Evolutionary conservation across 140 eudicot species (phyloP), one percentile per base, ranked within the genome.

Genomic region (Bidens hawaiensis): DNA sequence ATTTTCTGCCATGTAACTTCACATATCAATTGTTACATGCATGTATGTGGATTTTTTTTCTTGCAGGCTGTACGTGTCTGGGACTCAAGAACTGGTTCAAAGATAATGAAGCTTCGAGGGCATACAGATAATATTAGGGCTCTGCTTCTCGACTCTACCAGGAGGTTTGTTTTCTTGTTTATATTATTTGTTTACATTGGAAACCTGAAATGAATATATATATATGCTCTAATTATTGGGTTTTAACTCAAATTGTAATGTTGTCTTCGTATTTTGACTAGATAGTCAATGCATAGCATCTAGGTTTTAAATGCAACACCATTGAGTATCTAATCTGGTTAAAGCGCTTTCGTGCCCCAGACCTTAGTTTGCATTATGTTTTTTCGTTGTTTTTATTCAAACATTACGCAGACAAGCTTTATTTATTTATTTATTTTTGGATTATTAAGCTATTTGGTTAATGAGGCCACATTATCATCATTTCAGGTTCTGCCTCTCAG

Each of bases 1-100:
- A 15, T 23, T 9, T 57, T 31, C n/a, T 68, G 58, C 16, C 33
- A 19, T 16, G 23, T 13, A 54, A 28, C 64, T 54, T 54, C 18
- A 50, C 64, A 9, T 42, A 41, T 24, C 16, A 15, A 27, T 10
- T 38, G 31, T 58, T 45, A 22, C 15, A 41, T n/a, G 48, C 73
- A 67, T 69, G 14, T 38, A 46, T 45, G 13, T 42, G 14, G n/a
- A 52, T 46, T 51, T 59, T 8, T 73, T 70, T 63, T 68, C 27
- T 28, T 75, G 36, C 43, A 90, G 97, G 89, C 84, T 69, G 88
- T 90, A 66, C 95, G 97, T 57, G 90, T 86, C 69, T 90, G 95
- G 97, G 97, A 90, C 79, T 89, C 95, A 14, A 86, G 95, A 77
- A 81, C 74, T 70, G 95, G 97, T 73, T 75, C 95, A 5, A 90